phyloP scores from a whole-genome alignment of 73 alveolate genomes.

The Paraurostyla sp. region DNA sequence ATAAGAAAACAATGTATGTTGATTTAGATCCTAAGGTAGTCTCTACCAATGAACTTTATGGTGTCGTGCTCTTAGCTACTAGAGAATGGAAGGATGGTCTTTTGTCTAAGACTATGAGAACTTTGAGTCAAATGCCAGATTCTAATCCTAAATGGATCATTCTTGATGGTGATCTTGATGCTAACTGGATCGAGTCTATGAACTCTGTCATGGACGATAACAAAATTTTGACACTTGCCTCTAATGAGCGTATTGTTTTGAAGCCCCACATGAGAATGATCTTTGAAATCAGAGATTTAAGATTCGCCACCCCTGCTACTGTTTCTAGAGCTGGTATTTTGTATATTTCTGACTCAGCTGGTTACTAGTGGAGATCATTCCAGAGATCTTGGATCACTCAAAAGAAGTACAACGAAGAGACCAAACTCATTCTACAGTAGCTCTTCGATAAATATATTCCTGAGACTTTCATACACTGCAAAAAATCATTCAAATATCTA shows the following conservation, averaged over 20 bases:
- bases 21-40: conserved; percentile 99
- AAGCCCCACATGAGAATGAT: conserved; percentile 99
- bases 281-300: conserved; percentile 99
- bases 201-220: conserved; percentile 99
- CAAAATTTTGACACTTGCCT: conserved; percentile 97
- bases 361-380: conserved; percentile 83
- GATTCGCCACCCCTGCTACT: conserved; percentile 99
- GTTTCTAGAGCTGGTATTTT: conserved; percentile 99
- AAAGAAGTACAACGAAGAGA: conserved; percentile 76
- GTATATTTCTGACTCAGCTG: conserved; percentile 90
- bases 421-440: conserved; percentile 73
- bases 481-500: conserved; percentile 90
- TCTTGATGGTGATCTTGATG: conserved; percentile 99
- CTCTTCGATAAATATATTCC: conserved; percentile 91
- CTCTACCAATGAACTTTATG: conserved; percentile 99
- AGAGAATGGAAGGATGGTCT: conserved; percentile 99
- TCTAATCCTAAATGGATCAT: conserved; percentile 99
- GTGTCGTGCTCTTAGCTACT: conserved; percentile 97
- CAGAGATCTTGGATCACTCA: conserved; percentile 81
- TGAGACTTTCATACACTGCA: conserved; percentile 84
- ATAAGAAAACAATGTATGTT: conserved; percentile 97
- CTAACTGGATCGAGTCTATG: conserved; percentile 99
- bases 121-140: conserved; percentile 97
- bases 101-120: conserved; percentile 98
- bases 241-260: conserved; percentile 99